phyloP scores from a whole-genome alignment of 495 filamentous ascomycete species.

The Penicillium manginii region DNA sequence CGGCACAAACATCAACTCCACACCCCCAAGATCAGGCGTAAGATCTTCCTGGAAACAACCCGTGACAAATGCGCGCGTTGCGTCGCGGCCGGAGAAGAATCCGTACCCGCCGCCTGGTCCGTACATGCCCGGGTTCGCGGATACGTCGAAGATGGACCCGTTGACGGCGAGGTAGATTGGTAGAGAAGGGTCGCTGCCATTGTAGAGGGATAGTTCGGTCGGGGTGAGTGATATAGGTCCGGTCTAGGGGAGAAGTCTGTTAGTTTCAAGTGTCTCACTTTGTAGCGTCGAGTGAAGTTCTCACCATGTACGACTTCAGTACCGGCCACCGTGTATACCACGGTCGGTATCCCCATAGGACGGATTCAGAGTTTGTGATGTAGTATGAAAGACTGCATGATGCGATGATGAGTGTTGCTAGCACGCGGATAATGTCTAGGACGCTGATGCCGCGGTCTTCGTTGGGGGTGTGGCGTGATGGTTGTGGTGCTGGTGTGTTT shows the following conservation, averaged over 20 bases:
- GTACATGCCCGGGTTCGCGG: slow-evolving; percentile 72
- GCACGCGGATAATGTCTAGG: slow-evolving; percentile 75
- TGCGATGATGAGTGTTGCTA: slow-evolving; percentile 70
- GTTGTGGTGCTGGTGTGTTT: slow-evolving; percentile 13
- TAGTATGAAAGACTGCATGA: slow-evolving; percentile 78
- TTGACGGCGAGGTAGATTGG: slow-evolving; percentile 95
- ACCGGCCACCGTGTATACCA: slow-evolving; percentile 65
- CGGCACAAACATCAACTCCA: slow-evolving; percentile 87
- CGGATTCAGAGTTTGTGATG: slow-evolving; percentile 68
- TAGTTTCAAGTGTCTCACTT: background rate
- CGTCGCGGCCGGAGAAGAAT: slow-evolving; percentile 86
- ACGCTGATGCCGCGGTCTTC: slow-evolving; percentile 50
- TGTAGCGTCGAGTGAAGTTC: background rate
- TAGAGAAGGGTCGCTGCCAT: slow-evolving; percentile 72
- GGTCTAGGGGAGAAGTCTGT: slow-evolving; percentile 34
- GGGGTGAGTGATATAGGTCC: slow-evolving; percentile 69
- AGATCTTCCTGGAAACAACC: slow-evolving; percentile 89
- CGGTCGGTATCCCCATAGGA: slow-evolving; percentile 72
- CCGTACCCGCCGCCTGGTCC: slow-evolving; percentile 88
- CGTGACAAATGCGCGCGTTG: slow-evolving; percentile 91
- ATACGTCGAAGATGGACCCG: slow-evolving; percentile 93
- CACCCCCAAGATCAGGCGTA: slow-evolving; percentile 79
- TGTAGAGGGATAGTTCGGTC: slow-evolving; percentile 69
- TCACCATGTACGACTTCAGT: slow-evolving; percentile 65
- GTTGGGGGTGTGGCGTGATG: slow-evolving; percentile 15